Percentiles rank a stretch among this genome's conserved stretches.
These are phyloP conservation scores for Lathyrus oleraceus DNA, from an alignment of 306 rosid species.

Conservation along the genomic window DNA sequence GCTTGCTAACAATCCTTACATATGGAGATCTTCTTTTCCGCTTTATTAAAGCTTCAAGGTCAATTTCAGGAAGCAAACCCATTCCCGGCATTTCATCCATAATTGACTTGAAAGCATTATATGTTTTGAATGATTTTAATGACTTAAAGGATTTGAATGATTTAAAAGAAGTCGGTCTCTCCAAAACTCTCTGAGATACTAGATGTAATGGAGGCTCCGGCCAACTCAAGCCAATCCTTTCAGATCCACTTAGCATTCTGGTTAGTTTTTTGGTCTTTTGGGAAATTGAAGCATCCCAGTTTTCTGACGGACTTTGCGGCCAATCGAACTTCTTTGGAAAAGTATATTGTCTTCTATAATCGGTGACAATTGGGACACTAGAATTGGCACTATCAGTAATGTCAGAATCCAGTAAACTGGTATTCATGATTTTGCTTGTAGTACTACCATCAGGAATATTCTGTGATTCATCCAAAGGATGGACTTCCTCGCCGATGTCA, in stretches of 20 bases:
- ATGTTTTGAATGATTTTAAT: constrained; percentile 63
- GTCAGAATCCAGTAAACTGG: constrained; percentile 43
- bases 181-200: constrained; percentile 63
- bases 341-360: constrained; percentile 52
- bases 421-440: constrained; percentile 25
- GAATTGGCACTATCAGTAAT: constrained; percentile 41
- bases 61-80: constrained; percentile 68
- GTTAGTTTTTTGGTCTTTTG: constrained; percentile 57
- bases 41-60: constrained; percentile 79
- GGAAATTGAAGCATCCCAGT: constrained; percentile 44
- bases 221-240: constrained; percentile 96
- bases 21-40: constrained; percentile 76
- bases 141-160: constrained; percentile 66
- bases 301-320: constrained; percentile 44
- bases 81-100: constrained; percentile 51
- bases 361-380: constrained; percentile 34
- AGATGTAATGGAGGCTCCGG: constrained; percentile 88
- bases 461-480: constrained; percentile 68
- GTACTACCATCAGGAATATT: constrained; percentile 41
- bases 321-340: constrained; percentile 61
- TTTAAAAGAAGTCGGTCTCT: constrained; percentile 68
- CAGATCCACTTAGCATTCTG: constrained; percentile 82
- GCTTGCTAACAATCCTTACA: constrained; percentile 97
- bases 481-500: constrained; percentile 85
- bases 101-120: constrained; percentile 70